Base-by-base conservation (phyloP, 495 filamentous ascomycete genomes). In the Penicillium antarcticum region DNA sequence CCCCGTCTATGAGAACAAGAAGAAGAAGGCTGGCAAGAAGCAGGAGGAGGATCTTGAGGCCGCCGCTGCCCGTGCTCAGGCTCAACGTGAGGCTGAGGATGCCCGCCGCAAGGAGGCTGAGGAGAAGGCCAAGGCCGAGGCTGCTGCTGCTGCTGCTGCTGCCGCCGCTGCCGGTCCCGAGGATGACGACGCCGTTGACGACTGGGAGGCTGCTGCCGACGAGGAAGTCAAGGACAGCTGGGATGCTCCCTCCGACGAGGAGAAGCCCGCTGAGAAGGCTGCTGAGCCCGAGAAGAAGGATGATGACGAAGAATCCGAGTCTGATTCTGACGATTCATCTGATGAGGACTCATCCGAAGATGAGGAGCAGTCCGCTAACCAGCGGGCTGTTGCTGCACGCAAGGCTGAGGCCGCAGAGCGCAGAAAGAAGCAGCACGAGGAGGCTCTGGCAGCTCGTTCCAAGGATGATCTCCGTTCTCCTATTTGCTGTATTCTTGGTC, bases 401-500 rank as follows among this genome's bases (percentile, higher is more conserved):
- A 97, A 96, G 71, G 88, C 87, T 51, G 91, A 96, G 64, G 91
- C 89, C 44, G 89, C 89, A n/a, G 90, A 92, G 52, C 82, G 92
- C 51, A 82, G 92, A 52, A 86, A 89, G 71, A 88, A 88, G 72
- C 83, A 89, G 48, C 89, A 96, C 65, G 88, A 96, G 66, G 92
- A 91, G 46, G 94, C 94, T 19, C 63, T 97, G 65, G 91, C 91
- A 33, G 94, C 92, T 49, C 81, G 92, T 45, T 97, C 92, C 0
- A 90, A 88, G 73, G 89, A 97, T 62, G 83, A 99, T 68, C 86
- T 99, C 23, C 88, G 95, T 31, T 97, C 92, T 43, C 94, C 94
- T 32, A 99, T 99, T 69, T 99, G 95, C 76, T 97, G 92, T 86
- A 97, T 99, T 80, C 82, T 99, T 42, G 95, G 95, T 53, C 95